Percentiles rank a stretch among this genome's conserved stretches.
phyloP scores from a whole-genome alignment of 805 yeast species.

The Saturnispora zaruensis region DNA sequence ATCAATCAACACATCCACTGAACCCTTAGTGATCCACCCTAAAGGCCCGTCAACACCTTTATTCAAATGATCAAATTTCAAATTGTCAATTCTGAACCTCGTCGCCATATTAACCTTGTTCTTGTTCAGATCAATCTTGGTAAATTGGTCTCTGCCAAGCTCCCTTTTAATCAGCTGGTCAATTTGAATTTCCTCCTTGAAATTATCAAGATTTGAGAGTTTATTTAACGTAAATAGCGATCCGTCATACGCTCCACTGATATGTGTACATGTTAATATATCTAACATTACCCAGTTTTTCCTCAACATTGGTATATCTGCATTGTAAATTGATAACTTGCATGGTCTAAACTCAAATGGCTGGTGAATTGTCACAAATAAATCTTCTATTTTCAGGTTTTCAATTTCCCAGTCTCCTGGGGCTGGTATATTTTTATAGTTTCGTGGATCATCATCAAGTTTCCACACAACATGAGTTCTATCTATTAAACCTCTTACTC shows the following conservation, averaged over 20 bases:
- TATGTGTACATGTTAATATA: conserved; percentile 68
- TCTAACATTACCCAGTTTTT: conserved; percentile 94
- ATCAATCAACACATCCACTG: conserved; percentile 90
- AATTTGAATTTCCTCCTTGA: conserved; percentile 26
- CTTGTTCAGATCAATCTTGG: conserved; percentile 12
- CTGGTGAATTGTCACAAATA: conserved; percentile 70
- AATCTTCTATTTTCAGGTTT: conserved; percentile 74
- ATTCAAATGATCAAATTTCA: conserved; percentile 82
- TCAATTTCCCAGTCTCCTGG: conserved; percentile 95
- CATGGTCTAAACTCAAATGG: conserved; percentile 79
- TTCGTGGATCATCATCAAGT: conserved; percentile 72
- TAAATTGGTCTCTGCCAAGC: conserved; percentile 14
- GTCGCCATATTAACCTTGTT: conserved; percentile 42
- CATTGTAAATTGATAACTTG: conserved; percentile 77
- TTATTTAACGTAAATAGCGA: conserved; percentile 88
- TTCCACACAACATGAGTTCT: conserved; percentile 81
- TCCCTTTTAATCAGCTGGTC: conserved; percentile 19
- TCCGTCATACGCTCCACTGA: conserved; percentile 89
- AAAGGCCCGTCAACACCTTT: conserved; percentile 90
- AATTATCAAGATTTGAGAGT: conserved; percentile 51
- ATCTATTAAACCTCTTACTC: conserved; percentile 88
- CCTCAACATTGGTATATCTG: conserved; percentile 70
- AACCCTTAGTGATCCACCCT: conserved; percentile 93
- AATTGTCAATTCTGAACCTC: conserved; percentile 73
- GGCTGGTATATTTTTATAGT: conserved; percentile 59